These are phyloP conservation scores for Lasiosphaeriaceae sp. DNA, from an alignment of 495 filamentous ascomycete species.

Conservation along the genomic window DNA sequence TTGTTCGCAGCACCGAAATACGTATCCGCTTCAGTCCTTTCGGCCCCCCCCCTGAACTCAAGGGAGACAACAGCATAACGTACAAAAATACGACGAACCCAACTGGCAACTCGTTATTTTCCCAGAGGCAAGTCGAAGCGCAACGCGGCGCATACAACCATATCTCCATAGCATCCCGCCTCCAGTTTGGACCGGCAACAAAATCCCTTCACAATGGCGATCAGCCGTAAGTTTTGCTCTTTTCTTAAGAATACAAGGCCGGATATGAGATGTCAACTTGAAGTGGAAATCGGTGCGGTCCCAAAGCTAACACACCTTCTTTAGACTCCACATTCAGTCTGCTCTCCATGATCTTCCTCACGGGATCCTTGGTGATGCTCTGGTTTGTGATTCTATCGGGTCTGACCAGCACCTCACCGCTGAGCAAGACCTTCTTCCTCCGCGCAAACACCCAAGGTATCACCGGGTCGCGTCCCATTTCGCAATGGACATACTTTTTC, in stretches of 20 bases:
- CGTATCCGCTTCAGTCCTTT: neutral
- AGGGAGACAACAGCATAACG: neutral
- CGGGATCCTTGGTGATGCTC: constrained; percentile 67
- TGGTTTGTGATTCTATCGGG: constrained; percentile 79
- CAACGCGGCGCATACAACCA: neutral
- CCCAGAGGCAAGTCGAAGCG: neutral
- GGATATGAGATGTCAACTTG: neutral
- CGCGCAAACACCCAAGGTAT: constrained; percentile 69
- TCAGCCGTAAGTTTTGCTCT: constrained; percentile 14
- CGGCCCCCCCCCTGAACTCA: neutral
- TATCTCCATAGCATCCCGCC: neutral
- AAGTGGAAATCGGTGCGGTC: neutral
- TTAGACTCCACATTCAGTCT: constrained; percentile 37
- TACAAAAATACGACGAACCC: neutral
- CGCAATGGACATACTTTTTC: constrained; percentile 88
- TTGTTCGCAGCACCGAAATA: neutral
- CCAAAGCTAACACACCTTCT: neutral
- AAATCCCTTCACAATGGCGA: constrained; percentile 12
- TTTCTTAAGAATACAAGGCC: neutral
- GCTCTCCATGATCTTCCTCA: constrained; percentile 70
- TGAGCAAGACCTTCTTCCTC: constrained; percentile 78
- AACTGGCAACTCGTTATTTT: neutral
- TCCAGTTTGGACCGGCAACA: neutral
- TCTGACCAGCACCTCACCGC: constrained; percentile 52
- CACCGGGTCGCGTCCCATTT: constrained; percentile 54